Base-by-base conservation (phyloP, 805 yeast genomes). In the Torulaspora delbrueckii region DNA sequence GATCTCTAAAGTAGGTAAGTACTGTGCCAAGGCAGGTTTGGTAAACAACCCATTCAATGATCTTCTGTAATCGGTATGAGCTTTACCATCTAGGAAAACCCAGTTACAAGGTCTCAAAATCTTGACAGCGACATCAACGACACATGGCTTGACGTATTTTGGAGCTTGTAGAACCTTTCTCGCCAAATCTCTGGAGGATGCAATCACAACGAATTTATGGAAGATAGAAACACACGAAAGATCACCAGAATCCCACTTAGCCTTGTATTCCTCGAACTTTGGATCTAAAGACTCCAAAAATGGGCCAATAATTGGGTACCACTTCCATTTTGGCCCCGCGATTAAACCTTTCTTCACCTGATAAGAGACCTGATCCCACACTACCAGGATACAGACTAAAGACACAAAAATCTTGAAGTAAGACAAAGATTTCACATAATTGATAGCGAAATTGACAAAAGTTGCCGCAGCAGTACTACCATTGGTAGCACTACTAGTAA, bases 51-150 rank as follows among this genome's bases (percentile, higher is more conserved):
- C 95, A 65, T 93, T 91, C 63, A 93, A 73, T 10, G 93, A 82
- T 66, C 81, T 82, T 70, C 99, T 82, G 71, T 91, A 93, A 68
- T 93, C 99, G 47, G 82, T 80, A 60, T 93, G 99, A 27, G 82
- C 95, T 70, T 89, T 89, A 57, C 99, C 99, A 62, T 93, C 99
- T 60, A 89, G 70, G 67, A 93, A 93, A 30, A 93, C 99, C 99
- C 99, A 93, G 73, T 91, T 93, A 37, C 91, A 76, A 38, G 98
- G 97, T 69, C 98, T 81, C 60, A 93, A 73, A 55, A 93, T 87
- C 70, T 93, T 93, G 52, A 82, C 76, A 16, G 99, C 99, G 44
- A 89, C 98, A 65, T 93, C 99, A 53, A 93, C 99, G 50, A 93
- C 96, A 72, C 99, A 93, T 5, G 99, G 99, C 68, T 89, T 89